Base-by-base conservation (phyloP, 108 stramenopile species). In the Nitzschia sp. region DNA sequence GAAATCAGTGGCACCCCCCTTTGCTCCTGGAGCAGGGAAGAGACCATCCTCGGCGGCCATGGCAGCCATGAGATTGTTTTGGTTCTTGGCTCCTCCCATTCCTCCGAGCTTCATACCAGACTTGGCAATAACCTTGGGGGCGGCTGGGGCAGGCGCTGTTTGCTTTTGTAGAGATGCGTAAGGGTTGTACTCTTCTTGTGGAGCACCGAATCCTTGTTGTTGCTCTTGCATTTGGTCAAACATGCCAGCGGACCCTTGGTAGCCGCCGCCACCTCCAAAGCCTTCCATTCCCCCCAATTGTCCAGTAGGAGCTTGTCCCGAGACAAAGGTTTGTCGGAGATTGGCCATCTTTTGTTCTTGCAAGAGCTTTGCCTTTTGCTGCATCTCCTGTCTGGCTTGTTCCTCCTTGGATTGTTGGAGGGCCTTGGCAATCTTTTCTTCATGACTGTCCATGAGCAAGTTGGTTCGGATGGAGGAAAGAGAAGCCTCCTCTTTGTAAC, bases 361-460 rank as follows among this genome's bases (percentile, higher is more conserved):
- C 66, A 97, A 86, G 29, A 82, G 81, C 84, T 95, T 95, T 57
- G 96, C 96, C 80, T 93, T 83, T 57, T 84, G 72, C 67, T 80
- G 80, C 80, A 93, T 93, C 80, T 95, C 88, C 54, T 86, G 89
- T 70, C 76, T 86, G 44, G 97, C 97, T 62, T 83, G 82, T 21
- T 89, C 93, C 79, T 94, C 83, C 83, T 95, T 95, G 71, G 84
- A 74, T 77, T 95, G 74, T 75, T 94, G 85, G 64, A 98, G 90
- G 75, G 97, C 95, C 41, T 84, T 80, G 65, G 83, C 80, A 41
- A 98, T 95, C 73, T 96, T 93, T 81, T 98, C 99, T 78, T 98
- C 97, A 77, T 98, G 98, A 67, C 84, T 87, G 82, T 99, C 97
- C 99, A 99, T 99, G 62, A 94, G 86, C 70, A 98, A 72, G 80